Evolutionary conservation across 768 basidiomycete species (phyloP), one percentile per base, ranked within the genome.

Genomic region (Cystofilobasidium bisporidii): DNA sequence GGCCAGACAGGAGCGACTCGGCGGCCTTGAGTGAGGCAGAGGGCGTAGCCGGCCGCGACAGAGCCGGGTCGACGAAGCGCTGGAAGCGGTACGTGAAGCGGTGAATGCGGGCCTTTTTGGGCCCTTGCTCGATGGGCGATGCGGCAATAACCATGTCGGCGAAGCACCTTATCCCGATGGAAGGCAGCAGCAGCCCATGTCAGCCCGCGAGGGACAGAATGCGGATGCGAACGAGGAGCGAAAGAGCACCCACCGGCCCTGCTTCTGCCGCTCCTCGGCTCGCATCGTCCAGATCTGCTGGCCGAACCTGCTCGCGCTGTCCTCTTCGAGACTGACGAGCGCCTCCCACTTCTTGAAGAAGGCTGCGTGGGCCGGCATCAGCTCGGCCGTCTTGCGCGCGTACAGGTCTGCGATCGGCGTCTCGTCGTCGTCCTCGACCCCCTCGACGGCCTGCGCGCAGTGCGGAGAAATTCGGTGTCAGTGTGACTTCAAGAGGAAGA

Each of bases 261-360:
- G 83, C 64, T 79, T 81, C 76, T 91, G 89, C 64, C 96, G 82
- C 72, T 92, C 86, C 22, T 76, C 79, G 0, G 91, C 90, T 9
- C 83, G 82, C 82, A 94, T 84, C 0, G 89, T 92, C 96, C 96
- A 99, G 12, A 98, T 80, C 72, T 99, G 93, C 71, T 88, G 89
- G 75, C 85, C 85, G 79, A 90, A 92, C 24, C 88, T 82, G 14
- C 86, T 78, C 18, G 88, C 79, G 71, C 96, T 93, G 66, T 87
- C 85, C 75, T 98, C 96, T 75, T 99, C 96, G 5, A 85, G 74
- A 2, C 89, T 81, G 65, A 98, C 81, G 20, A 98, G 81, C 2
- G 81, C 78, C 74, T 99, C 96, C 96, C 96, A 99, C 71, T 84
- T 81, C 73, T 84, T 84, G 81, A 96, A 98, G 77, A 98, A 98